These are phyloP conservation scores for Comarum palustre DNA, from an alignment of 306 rosid species.

Conservation along the genomic window DNA sequence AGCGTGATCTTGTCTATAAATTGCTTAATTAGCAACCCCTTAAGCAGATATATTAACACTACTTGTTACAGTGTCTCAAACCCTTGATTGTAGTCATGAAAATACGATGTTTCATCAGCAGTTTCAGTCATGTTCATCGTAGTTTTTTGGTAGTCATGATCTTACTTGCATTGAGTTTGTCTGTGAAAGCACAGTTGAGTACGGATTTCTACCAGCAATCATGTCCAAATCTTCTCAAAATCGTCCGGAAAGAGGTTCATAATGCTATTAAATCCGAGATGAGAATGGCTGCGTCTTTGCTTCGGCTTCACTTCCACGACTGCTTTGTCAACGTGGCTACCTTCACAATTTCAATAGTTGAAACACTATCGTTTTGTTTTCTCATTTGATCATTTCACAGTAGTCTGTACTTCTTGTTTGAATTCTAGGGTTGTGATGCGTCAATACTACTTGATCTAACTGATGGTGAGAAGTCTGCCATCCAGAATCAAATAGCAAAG, in stretches of 20 bases:
- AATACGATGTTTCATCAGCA: neutral
- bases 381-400: neutral
- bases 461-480: slow-evolving; percentile 54
- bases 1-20: slow-evolving; percentile 4
- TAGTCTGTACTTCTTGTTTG: neutral
- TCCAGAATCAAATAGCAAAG: too few relatives aligned
- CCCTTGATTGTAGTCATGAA: slow-evolving; percentile 5
- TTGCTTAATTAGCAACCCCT: neutral
- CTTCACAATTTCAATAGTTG: neutral
- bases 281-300: slow-evolving; percentile 86
- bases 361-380: neutral
- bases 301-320: slow-evolving; percentile 92
- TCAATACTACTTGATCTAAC: slow-evolving; percentile 70
- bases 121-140: neutral
- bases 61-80: neutral
- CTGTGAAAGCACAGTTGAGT: slow-evolving; percentile 50
- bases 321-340: slow-evolving; percentile 80
- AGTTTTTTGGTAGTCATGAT: slow-evolving; percentile 23
- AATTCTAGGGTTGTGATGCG: slow-evolving; percentile 78
- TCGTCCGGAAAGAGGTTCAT: slow-evolving; percentile 55
- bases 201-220: slow-evolving; percentile 57
- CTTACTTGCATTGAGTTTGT: slow-evolving; percentile 37
- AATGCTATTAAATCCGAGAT: slow-evolving; percentile 57
- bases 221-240: slow-evolving; percentile 53
- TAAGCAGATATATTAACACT: neutral